These are phyloP conservation scores for Malus sylvestris DNA, from an alignment of 306 rosid species.

Conservation along the genomic window DNA sequence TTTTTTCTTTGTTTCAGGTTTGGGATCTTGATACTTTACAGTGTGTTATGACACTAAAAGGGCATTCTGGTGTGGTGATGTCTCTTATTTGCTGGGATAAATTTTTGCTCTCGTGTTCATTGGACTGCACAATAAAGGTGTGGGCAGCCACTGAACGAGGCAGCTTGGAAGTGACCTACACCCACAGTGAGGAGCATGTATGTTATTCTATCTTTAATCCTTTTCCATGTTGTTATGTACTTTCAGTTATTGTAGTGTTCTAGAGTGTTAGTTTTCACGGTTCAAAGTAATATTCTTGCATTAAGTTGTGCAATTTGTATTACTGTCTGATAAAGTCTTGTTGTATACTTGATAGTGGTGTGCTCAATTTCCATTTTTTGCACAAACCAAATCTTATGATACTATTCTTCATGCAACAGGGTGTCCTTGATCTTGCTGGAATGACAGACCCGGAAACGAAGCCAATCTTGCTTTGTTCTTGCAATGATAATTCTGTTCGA, in stretches of 20 bases:
- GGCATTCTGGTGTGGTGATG: constrained; percentile 30
- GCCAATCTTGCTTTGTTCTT: constrained; percentile 28
- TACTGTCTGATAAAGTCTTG: not conserved
- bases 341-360: not conserved
- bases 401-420: constrained; percentile 11
- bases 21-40: constrained; percentile 39
- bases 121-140: constrained; percentile 25
- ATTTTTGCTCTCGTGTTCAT: constrained; percentile 13
- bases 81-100: constrained; percentile 43
- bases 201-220: not conserved
- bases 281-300: not conserved
- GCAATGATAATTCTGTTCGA: constrained; percentile 29
- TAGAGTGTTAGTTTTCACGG: not conserved
- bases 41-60: constrained; percentile 30
- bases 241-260: not conserved
- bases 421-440: constrained; percentile 29
- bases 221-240: not conserved
- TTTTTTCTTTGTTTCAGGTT: constrained; percentile 19
- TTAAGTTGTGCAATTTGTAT: not conserved
- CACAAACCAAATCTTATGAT: not conserved
- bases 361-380: not conserved
- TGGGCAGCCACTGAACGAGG: constrained; percentile 24
- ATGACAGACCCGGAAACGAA: constrained; percentile 22
- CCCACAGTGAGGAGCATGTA: constrained; percentile 28
- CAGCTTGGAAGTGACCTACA: constrained; percentile 19